Evolutionary conservation across 2,329 filamentous ascomycete species (phyloP), one percentile per base, ranked within the genome.

Genomic region (Huntiella omanensis): DNA sequence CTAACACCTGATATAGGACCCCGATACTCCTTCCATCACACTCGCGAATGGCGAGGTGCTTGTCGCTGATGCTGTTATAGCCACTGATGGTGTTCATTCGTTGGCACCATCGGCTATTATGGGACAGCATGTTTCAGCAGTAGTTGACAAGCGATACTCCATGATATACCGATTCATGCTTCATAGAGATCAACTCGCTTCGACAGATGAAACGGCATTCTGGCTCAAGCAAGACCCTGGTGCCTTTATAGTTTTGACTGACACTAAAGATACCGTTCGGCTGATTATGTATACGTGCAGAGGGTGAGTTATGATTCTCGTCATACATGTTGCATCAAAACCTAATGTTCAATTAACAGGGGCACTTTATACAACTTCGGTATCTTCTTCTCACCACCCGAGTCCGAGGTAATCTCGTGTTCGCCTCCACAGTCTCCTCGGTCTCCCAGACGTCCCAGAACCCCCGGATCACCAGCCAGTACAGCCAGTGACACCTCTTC

Each of bases 11-110:
- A 4, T 19, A 16, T 35, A 60, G 56, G 45, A 59, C 32, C 44
- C 56, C 1, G 52, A 51, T 2, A 45, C 45, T 11, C 55, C 58
- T 0, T 56, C 56, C 0, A 55, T 61, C 3, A 54, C 52, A 1
- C 52, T 64, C 4, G 48, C 48, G 4, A 51, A 53, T n/a, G 62
- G 60, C 3, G 45, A 54, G 4, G 49, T 53, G 10, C 49, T 60
- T 8, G 41, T 41, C 4, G 57, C 54, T 15, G 64, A 68, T 48
- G 48, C 68, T 2, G 58, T 68, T 13, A 55, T 69, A 33, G 64
- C 60, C 3, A 65, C 66, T 2, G 66, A 70, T 51, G 67, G 67
- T 4, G 54, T 65, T 12, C 63, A 65, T 43, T 61, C 58, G 11
- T 45, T 52, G 5, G 61, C 51, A 3, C 40, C 40, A 5, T 42